Evolutionary conservation across 2,329 filamentous ascomycete species (phyloP).

Genomic region (Xylaria sp.): DNA sequence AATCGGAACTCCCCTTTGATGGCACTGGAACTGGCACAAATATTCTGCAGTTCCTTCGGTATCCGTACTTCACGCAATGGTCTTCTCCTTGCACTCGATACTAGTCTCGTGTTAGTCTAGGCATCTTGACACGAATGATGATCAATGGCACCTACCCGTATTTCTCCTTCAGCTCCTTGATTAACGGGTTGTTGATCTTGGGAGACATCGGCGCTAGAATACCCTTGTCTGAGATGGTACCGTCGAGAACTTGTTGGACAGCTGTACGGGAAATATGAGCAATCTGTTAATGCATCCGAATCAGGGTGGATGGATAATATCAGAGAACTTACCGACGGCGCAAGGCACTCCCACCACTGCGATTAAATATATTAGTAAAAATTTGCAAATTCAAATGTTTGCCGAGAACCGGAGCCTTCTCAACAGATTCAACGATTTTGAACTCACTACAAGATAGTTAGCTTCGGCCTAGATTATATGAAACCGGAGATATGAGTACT

Average conservation of each 20-base stretch:
- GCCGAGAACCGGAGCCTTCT: background rate
- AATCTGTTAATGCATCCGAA: background rate
- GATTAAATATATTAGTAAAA: background rate
- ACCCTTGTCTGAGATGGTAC: constrained; percentile 74
- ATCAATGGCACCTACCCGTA: constrained; percentile 10
- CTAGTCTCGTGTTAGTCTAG: constrained; percentile 50
- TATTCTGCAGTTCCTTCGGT: background rate
- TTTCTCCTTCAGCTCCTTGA: constrained; percentile 63
- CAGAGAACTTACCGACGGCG: constrained; percentile 42
- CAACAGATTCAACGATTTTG: background rate
- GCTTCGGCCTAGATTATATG: background rate
- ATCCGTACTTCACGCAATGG: constrained; percentile 20
- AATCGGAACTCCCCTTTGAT: background rate
- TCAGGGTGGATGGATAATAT: no score
- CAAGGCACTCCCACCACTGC: constrained; percentile 63
- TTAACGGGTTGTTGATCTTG: constrained; percentile 68
- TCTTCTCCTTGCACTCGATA: constrained; percentile 51
- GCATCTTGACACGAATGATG: background rate
- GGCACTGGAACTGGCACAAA: background rate
- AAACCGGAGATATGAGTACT: no score
- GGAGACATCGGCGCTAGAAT: constrained; percentile 78
- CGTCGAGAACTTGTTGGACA: constrained; percentile 78
- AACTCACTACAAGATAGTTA: constrained; percentile 10
- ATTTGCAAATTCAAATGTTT: background rate
- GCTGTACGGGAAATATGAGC: constrained; percentile 41